phyloP scores from a whole-genome alignment of 1,284 basidiomycete species.

The Marasmius sp. region DNA sequence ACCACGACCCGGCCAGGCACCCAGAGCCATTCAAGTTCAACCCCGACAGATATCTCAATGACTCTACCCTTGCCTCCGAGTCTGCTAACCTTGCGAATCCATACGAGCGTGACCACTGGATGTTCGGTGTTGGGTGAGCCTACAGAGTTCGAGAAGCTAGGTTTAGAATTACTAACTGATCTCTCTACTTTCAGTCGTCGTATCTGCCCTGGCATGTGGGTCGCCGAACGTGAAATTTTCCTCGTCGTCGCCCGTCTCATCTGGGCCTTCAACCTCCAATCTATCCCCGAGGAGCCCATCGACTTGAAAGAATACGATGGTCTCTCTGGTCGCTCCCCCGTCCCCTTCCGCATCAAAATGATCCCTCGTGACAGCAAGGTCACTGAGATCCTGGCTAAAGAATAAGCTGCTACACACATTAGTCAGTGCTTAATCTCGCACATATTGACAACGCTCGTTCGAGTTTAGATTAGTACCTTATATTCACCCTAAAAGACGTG shows the following conservation, averaged over 20 bases:
- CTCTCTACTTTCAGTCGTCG: no score
- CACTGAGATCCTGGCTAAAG: neutral
- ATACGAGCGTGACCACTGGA: slow-evolving; percentile 43
- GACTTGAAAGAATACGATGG: slow-evolving; percentile 35
- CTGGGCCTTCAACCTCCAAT: slow-evolving; percentile 29
- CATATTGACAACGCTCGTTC: no score
- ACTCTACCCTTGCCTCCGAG: slow-evolving; percentile 26
- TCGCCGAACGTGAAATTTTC: slow-evolving; percentile 29
- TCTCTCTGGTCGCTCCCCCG: slow-evolving; percentile 30
- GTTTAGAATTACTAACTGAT: no score
- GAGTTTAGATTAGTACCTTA: no score
- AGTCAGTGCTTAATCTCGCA: no score
- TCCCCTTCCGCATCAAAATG: slow-evolving; percentile 28
- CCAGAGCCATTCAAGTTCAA: slow-evolving; percentile 26
- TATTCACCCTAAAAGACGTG: no score
- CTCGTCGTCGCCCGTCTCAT: slow-evolving; percentile 28
- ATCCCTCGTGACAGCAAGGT: slow-evolving; percentile 18
- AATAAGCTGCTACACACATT: no score
- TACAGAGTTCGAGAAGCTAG: no score
- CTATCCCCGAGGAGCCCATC: slow-evolving; percentile 31
- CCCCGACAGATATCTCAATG: slow-evolving; percentile 32
- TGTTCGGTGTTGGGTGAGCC: slow-evolving; percentile 37
- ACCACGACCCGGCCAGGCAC: slow-evolving; percentile 37
- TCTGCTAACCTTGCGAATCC: slow-evolving; percentile 37
- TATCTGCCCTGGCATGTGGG: slow-evolving; percentile 30